Evolutionary conservation across 2,329 filamentous ascomycete species (phyloP).

Genomic region (Huntiella abstrusa): DNA sequence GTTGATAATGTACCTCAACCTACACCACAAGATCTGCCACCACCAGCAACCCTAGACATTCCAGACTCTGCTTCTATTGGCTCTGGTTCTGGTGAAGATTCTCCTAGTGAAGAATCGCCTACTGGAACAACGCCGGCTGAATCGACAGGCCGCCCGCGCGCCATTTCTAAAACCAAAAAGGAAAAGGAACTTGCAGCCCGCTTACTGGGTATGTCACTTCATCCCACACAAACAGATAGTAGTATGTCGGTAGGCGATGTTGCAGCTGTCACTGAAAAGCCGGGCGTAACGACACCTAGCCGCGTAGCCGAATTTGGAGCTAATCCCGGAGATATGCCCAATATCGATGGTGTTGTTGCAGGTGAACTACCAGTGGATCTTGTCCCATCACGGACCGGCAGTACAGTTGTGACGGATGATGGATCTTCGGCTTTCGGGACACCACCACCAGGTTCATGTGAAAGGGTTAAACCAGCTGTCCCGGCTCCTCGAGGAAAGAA

Average conservation of each 20-base stretch:
- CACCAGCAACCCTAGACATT: constrained; percentile 14
- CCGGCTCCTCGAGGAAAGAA: constrained; percentile 21
- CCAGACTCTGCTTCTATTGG: constrained; percentile 16
- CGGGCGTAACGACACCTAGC: constrained; percentile 65
- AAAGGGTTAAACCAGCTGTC: constrained; percentile 1
- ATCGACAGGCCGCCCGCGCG: background rate
- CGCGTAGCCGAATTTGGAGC: constrained; percentile 21
- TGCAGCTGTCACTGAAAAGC: constrained; percentile 62
- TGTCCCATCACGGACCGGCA: constrained; percentile 2
- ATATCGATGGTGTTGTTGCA: constrained; percentile 10
- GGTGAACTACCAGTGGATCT: constrained; percentile 7
- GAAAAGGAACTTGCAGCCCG: constrained; percentile 33
- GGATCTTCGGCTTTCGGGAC: background rate
- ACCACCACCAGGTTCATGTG: background rate
- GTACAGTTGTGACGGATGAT: constrained; percentile 3
- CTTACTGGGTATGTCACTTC: constrained; percentile 52
- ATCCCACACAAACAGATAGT: constrained; percentile 46
- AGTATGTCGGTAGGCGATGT: constrained; percentile 60
- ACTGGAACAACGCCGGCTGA: background rate
- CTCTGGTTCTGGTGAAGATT: constrained; percentile 15
- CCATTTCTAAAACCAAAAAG: background rate
- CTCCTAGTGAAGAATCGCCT: background rate
- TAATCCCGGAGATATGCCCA: constrained; percentile 1
- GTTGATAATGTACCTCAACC: constrained; percentile 19
- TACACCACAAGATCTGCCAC: background rate